phyloP scores from a whole-genome alignment of 768 basidiomycete species.

The Calvatia gigantea region DNA sequence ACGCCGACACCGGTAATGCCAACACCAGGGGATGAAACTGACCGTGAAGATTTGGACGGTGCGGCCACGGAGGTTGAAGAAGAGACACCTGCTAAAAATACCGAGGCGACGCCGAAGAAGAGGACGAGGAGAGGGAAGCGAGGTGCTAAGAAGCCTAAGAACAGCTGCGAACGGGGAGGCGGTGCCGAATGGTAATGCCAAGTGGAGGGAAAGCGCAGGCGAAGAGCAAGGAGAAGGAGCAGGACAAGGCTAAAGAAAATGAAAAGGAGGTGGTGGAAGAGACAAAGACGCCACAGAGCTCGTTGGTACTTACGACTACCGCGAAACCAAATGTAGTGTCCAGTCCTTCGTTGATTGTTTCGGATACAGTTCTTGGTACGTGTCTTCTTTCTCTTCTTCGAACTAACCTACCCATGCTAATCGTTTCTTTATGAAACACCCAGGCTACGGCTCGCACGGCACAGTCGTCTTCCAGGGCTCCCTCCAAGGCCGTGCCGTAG shows the following conservation, averaged over 20 bases:
- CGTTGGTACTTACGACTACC: conserved; percentile 21
- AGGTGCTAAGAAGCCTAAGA: conserved; percentile 49
- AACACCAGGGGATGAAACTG: conserved; percentile 55
- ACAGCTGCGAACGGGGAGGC: conserved; percentile 7
- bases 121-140: conserved; percentile 47
- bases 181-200: conserved; percentile 27
- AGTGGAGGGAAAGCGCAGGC: conserved; percentile 38
- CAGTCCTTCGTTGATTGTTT: conserved; percentile 60
- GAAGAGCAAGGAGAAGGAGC: conserved; percentile 14
- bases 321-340: conserved; percentile 22
- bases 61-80: conserved; percentile 24
- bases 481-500: conserved; percentile 95
- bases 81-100: conserved; percentile 16
- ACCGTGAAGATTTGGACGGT: conserved; percentile 37
- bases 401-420: background rate
- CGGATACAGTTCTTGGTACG: conserved; percentile 73
- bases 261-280: conserved; percentile 33
- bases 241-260: conserved; percentile 20
- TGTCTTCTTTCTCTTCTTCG: background rate
- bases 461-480: conserved; percentile 94
- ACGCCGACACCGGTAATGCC: background rate
- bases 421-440: conserved; percentile 8
- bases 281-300: conserved; percentile 17
- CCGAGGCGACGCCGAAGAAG: conserved; percentile 37
- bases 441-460: conserved; percentile 94